phyloP scores from a whole-genome alignment of 2,329 filamentous ascomycete species.

The Fusarium sublunatum region DNA sequence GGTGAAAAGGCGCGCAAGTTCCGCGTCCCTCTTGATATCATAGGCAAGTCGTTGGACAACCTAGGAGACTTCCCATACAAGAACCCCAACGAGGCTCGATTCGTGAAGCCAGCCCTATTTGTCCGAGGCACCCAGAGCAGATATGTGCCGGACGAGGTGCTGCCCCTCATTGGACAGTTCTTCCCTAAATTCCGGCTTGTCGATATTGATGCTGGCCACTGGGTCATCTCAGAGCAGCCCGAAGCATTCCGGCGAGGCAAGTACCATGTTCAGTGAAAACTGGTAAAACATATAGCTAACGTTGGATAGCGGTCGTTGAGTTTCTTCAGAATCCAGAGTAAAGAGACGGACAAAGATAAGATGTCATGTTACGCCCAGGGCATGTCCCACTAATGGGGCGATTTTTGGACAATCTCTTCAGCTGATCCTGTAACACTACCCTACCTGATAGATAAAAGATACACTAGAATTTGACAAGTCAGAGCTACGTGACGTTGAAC shows the following conservation, averaged over 20 bases:
- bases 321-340: constrained; percentile 66
- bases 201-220: constrained; percentile 84
- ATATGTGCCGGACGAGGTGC: constrained; percentile 82
- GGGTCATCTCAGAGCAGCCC: constrained; percentile 90
- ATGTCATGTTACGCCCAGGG: not conserved
- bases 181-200: constrained; percentile 81
- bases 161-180: constrained; percentile 83
- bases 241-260: constrained; percentile 79
- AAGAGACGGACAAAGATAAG: constrained; percentile 21
- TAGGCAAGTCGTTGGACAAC: constrained; percentile 75
- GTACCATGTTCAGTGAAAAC: constrained; percentile 32
- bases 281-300: not conserved
- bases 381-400: constrained; percentile 21
- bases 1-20: constrained; percentile 72
- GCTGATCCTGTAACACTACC: constrained; percentile 11
- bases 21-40: constrained; percentile 78
- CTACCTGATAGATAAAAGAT: constrained; percentile 16
- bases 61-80: constrained; percentile 92
- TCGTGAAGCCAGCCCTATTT: constrained; percentile 82
- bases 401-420: constrained; percentile 15
- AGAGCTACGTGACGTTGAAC: not conserved
- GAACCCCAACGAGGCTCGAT: constrained; percentile 74
- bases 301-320: constrained; percentile 67
- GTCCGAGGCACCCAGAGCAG: constrained; percentile 80
- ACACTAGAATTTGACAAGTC: constrained; percentile 3